Base-by-base conservation (phyloP, 345 rosid genomes). In the Melaleuca quinquenervia region DNA sequence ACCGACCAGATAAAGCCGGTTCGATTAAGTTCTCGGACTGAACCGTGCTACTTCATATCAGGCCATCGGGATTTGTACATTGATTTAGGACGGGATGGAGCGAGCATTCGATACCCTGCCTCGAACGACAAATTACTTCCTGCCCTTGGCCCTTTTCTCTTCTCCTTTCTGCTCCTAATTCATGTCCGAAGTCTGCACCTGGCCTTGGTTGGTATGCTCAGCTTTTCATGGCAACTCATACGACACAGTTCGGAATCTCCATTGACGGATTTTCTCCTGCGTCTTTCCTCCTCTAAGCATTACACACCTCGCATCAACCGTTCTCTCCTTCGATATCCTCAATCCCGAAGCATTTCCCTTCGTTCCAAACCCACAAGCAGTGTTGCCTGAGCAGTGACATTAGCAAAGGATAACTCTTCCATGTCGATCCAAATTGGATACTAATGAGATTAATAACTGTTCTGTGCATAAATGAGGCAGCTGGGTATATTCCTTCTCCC, bases 81-180 rank as follows among this genome's bases (percentile, higher is more conserved):
- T 70, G 78, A 32, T 54, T 54, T 9, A 22, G 60, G n/a, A 54
- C 7, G 7, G 0, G 18, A 32, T 9, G 11, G 48, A 36, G 15
- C 8, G 7, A 15, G 20, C 22, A 32, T 29, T 29, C 1, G 14
- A 62, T 36, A 36, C 32, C 36, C 0, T 2, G 11, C 48, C 13
- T 32, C 0, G 78, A 36, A 36, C 2, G 3, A 18, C 13, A 16
- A 0, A 32, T 62, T 62, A 64, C 29, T 29, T 64, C 22, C 3
- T 2, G 3, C 1, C 3, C 0, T 70, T 70, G 6, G 36, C 78
- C 7, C 32, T 70, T 70, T 70, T 16, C 0, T 32, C 3, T 54
- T 54, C n/a, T 54, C 60, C 60, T 9, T 22, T 54, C 22, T 54
- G 12, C 22, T 3, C 60, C n/a, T 22, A 51, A 54, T 22, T 54